These are phyloP conservation scores for Cladorrhinum sp. DNA, from an alignment of 2,329 filamentous ascomycete genomes.

Conservation along the genomic window DNA sequence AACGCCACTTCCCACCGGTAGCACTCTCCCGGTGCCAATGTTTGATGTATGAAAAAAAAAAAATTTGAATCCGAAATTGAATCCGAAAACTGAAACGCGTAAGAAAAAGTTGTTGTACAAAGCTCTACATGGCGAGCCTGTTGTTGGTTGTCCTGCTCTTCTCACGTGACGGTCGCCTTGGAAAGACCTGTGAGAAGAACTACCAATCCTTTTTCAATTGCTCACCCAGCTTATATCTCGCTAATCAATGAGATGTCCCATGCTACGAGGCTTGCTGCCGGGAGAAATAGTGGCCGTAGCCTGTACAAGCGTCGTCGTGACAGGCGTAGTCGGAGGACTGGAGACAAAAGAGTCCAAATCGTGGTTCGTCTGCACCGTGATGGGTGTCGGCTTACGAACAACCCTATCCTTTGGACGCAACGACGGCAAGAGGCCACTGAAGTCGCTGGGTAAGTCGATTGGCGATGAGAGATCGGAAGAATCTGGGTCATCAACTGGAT, in stretches of 20 bases:
- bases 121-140: too few species aligned
- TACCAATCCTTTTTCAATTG: too few species aligned
- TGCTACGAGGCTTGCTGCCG: constrained; percentile 39
- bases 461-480: constrained; percentile 28
- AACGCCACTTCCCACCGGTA: too few species aligned
- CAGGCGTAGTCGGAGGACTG: constrained; percentile 7
- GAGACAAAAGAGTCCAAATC: not conserved
- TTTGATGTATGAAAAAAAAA: too few species aligned
- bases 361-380: constrained; percentile 1
- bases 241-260: constrained; percentile 39
- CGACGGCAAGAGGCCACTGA: constrained; percentile 22
- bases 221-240: not conserved
- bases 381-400: constrained; percentile 12
- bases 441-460: constrained; percentile 18
- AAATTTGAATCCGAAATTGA: too few species aligned
- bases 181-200: too few species aligned
- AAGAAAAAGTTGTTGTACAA: too few species aligned
- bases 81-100: too few species aligned
- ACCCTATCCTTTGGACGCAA: constrained; percentile 29
- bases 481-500: constrained; percentile 13
- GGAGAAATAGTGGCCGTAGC: constrained; percentile 43
- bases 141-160: too few species aligned
- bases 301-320: not conserved
- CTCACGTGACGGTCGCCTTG: too few species aligned
- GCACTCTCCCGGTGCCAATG: too few species aligned